Conservation (phyloP, 192 early-diverging fungal genomes). For the Allomyces javanicus region DNA sequence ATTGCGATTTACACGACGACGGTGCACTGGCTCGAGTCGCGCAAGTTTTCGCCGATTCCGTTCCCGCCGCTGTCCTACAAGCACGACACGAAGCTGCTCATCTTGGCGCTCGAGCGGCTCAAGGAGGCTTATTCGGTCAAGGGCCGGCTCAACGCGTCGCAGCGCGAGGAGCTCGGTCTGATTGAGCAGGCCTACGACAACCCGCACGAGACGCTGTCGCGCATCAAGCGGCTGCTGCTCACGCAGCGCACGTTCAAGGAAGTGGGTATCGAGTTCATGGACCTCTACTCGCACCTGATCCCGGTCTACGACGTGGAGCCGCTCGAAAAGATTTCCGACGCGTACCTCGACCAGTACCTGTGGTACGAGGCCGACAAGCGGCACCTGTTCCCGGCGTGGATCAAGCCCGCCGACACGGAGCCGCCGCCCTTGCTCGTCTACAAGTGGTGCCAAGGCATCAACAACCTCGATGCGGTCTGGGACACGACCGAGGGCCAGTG, state of each 20-base stretch:
- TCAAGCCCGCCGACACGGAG: slow-evolving; percentile 93
- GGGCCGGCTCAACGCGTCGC: slow-evolving; percentile 81
- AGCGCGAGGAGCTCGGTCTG: slow-evolving; percentile 92
- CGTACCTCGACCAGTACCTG: slow-evolving; percentile 95
- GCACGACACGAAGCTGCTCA: slow-evolving; percentile 96
- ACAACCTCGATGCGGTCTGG: slow-evolving; percentile 94
- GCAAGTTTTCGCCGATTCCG: slow-evolving; percentile 95
- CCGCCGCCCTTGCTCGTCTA: slow-evolving; percentile 90
- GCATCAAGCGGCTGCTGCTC: slow-evolving; percentile 86
- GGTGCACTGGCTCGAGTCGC: slow-evolving; percentile 92
- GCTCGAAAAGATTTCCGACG: slow-evolving; percentile 99
- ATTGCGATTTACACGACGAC: slow-evolving; percentile 95
- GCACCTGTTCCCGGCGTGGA: slow-evolving; percentile 95
- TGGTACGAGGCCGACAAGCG: slow-evolving; percentile 99
- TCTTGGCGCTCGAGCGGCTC: slow-evolving; percentile 81
- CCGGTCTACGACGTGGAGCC: slow-evolving; percentile 96
- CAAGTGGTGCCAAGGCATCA: slow-evolving; percentile 96
- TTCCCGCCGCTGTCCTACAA: slow-evolving; percentile 99
- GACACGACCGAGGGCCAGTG: slow-evolving; percentile 73
- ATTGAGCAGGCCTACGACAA: slow-evolving; percentile 97
- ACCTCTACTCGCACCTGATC: slow-evolving; percentile 87
- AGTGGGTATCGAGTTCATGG: slow-evolving; percentile 99
- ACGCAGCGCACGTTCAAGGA: slow-evolving; percentile 98
- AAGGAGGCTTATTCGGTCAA: slow-evolving; percentile 92
- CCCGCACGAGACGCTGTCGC: slow-evolving; percentile 60